A percentile compares a stretch with the other conserved stretches of the same genome.
Evolutionary conservation across 257 asterid species (phyloP).

Genomic region (Petunia secreta): DNA sequence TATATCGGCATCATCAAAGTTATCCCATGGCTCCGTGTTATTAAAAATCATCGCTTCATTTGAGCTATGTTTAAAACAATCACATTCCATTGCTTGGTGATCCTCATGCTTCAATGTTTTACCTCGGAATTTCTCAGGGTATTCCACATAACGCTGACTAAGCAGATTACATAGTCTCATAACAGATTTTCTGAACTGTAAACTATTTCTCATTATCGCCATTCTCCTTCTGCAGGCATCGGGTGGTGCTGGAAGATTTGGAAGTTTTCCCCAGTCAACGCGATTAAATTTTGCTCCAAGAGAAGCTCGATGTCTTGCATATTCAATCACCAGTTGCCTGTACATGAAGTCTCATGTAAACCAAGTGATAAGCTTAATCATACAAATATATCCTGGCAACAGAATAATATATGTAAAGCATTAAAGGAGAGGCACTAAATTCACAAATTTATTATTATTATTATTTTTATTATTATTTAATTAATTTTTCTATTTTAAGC

Average conservation of each 20-base stretch:
- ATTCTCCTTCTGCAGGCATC: constrained; percentile 85
- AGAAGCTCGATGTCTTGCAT: constrained; percentile 78
- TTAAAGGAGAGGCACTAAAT: not conserved
- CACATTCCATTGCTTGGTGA: constrained; percentile 41
- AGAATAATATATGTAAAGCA: constrained; percentile 6
- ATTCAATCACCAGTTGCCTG: constrained; percentile 84
- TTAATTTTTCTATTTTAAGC: not conserved
- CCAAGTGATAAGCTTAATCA: constrained; percentile 11
- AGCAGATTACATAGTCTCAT: constrained; percentile 75
- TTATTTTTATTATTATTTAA: no score
- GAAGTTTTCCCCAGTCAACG: constrained; percentile 68
- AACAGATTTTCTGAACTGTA: constrained; percentile 63
- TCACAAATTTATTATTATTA: not conserved
- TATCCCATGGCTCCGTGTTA: constrained; percentile 57
- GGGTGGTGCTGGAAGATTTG: constrained; percentile 87
- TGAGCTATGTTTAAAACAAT: constrained; percentile 28
- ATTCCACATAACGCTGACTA: constrained; percentile 61
- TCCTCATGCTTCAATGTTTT: constrained; percentile 45
- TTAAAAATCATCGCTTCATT: no score
- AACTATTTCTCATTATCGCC: constrained; percentile 54
- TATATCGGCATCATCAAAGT: constrained; percentile 65
- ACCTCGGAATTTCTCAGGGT: constrained; percentile 60
- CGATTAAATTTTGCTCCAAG: constrained; percentile 82
- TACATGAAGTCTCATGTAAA: constrained; percentile 20
- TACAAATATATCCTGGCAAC: constrained; percentile 19